Percentiles rank a stretch among this genome's conserved stretches.
Evolutionary conservation across 345 rosid species (phyloP).

Genomic region (Brassica juncea): DNA sequence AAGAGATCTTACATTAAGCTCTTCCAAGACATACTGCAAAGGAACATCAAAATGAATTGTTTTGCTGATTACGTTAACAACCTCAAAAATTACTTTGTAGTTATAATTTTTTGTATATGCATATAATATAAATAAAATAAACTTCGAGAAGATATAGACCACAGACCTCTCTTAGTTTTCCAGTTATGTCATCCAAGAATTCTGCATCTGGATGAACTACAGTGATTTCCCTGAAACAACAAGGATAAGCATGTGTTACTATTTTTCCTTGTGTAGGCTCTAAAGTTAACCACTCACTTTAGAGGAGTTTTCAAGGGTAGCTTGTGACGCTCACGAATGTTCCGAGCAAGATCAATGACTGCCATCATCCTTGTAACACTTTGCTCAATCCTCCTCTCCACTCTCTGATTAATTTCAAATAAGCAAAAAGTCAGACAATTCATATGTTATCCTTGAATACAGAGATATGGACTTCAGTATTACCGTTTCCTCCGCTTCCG

Average conservation of each 20-base stretch:
- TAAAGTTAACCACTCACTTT: constrained; percentile 45
- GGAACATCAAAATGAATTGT: constrained; percentile 25
- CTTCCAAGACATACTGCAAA: constrained; percentile 88
- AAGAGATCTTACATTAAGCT: constrained; percentile 82
- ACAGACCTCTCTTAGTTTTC: constrained; percentile 81
- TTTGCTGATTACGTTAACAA: background rate
- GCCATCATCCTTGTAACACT: constrained; percentile 97
- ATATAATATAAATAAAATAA: background rate
- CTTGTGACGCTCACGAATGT: constrained; percentile 90
- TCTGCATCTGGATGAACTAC: constrained; percentile 89
- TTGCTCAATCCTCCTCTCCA: constrained; percentile 72
- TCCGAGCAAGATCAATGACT: constrained; percentile 91
- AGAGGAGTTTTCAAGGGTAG: constrained; percentile 92
- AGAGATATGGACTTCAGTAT: constrained; percentile 15
- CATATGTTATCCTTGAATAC: background rate
- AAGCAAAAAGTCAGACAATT: background rate
- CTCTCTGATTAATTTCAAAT: constrained; percentile 52
- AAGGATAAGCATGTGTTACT: background rate
- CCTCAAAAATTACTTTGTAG: background rate
- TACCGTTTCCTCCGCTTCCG: constrained; percentile 84
- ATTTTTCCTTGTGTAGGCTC: no score
- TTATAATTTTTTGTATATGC: background rate
- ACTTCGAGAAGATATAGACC: background rate
- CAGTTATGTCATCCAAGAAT: constrained; percentile 91
- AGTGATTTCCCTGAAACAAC: constrained; percentile 72